Conservation (phyloP, 2,329 filamentous ascomycete species). For the Fusarium sp. region DNA sequence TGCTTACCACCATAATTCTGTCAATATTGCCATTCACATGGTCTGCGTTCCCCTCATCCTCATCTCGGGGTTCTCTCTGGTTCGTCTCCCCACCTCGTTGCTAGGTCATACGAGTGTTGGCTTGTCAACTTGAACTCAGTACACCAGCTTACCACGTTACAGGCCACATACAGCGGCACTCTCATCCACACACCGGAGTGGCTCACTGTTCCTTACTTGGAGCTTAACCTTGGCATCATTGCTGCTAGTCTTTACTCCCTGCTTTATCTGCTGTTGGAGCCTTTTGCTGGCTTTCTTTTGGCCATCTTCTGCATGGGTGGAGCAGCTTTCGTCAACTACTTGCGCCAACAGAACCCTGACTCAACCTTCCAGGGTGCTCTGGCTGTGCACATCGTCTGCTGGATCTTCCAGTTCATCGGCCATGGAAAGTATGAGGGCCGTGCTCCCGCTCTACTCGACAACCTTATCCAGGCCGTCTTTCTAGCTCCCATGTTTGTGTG, state of each 20-base stretch:
- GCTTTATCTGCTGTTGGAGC: constrained; percentile 92
- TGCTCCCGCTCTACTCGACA: constrained; percentile 90
- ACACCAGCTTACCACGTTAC: constrained; percentile 20
- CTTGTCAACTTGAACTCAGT: not conserved
- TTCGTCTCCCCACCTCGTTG: constrained; percentile 56
- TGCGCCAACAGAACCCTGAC: constrained; percentile 68
- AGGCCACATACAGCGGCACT: constrained; percentile 72
- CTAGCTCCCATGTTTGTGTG: constrained; percentile 97
- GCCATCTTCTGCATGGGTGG: constrained; percentile 80
- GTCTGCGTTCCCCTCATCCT: constrained; percentile 81
- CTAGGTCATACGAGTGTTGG: constrained; percentile 1
- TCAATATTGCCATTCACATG: constrained; percentile 84
- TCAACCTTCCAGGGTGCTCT: constrained; percentile 68
- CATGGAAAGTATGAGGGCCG: constrained; percentile 90
- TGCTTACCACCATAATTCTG: constrained; percentile 81
- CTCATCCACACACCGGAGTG: constrained; percentile 73
- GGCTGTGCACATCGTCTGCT: constrained; percentile 76
- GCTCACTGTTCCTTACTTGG: constrained; percentile 74
- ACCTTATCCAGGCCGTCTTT: constrained; percentile 90
- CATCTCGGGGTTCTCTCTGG: constrained; percentile 76
- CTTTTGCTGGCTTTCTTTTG: constrained; percentile 84
- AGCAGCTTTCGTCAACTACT: constrained; percentile 80
- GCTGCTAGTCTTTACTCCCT: constrained; percentile 75
- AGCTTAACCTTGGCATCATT: constrained; percentile 74
- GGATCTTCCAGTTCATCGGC: constrained; percentile 91